Evolutionary conservation across 805 yeast species (phyloP), one percentile per base, ranked within the genome.

Genomic region (Debaryomyces prosopidis): DNA sequence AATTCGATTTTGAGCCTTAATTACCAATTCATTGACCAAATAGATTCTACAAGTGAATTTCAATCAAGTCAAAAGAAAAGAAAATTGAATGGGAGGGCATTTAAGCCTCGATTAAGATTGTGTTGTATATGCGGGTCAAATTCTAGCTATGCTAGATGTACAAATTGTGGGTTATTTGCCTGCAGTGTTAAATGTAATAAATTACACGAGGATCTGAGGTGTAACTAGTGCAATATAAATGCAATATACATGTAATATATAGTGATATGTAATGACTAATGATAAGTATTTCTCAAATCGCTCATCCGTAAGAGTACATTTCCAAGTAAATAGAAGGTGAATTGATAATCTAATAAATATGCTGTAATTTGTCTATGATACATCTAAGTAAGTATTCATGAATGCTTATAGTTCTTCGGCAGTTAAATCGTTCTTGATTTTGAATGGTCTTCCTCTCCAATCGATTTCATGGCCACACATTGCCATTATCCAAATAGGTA

Each of bases 401-500:
- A 12, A n/a, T 27, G 15, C 17, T 32, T 42, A 67, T 40, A 75
- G 52, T 57, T 81, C 89, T 60, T 85, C 92, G 0, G 96, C 96
- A 3, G 89, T 81, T 38, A 87, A 69, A 58, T 89, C 96, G 4
- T 81, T 71, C 43, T 81, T 79, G 51, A 89, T 89, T 49, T 69
- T 71, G 61, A 89, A 89, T 1, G 89, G 88, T 51, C 80, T 75
- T 31, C 89, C 87, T 48, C 97, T 71, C 90, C 90, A 84, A 63
- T 89, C 88, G 33, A 84, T 82, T 39, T 79, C 76, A 10, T 84
- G 82, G 0, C 96, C 96, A 26, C 73, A 51, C 85, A 89, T 84
- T 1, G 96, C 96, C 23, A 69, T 70, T 2, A 85, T 47, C 97
- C 97, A 89, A 17, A 89, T 80, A 0, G 96, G 96, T 16, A 89